A percentile compares a stretch with the other conserved stretches of the same genome.
phyloP scores from a whole-genome alignment of 345 rosid genomes.

The Corchorus olitorius region DNA sequence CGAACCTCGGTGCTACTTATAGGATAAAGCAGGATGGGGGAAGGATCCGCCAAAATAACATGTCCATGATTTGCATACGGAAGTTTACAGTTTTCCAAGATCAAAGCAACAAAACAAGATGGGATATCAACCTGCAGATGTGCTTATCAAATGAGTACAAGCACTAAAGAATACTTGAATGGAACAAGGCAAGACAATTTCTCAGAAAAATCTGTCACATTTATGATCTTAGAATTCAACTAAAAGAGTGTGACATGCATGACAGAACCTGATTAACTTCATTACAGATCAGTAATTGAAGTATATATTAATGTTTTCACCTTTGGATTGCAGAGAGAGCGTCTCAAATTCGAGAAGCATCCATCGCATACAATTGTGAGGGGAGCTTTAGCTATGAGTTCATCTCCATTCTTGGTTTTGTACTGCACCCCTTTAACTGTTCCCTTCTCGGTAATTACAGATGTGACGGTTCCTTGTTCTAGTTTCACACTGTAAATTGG shows the following conservation, averaged over 20 bases:
- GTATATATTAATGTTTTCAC: conserved; percentile 11
- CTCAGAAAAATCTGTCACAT: too few relatives aligned
- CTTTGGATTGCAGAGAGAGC: conserved; percentile 64
- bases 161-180: too few relatives aligned
- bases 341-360: conserved; percentile 63
- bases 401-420: conserved; percentile 21
- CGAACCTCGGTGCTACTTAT: conserved; percentile 40
- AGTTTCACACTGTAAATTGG: conserved; percentile 39
- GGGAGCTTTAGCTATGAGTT: conserved; percentile 43
- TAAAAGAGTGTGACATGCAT: too few relatives aligned
- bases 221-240: too few relatives aligned
- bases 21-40: conserved; percentile 46
- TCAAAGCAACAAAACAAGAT: conserved; percentile 63
- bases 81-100: conserved; percentile 62
- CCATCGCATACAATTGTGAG: conserved; percentile 41
- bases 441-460: too few relatives aligned
- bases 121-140: conserved; percentile 59
- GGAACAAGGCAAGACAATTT: too few relatives aligned
- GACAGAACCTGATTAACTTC: too few relatives aligned
- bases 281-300: too few relatives aligned
- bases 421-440: conserved; percentile 35
- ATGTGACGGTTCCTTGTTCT: too few relatives aligned
- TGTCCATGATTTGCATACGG: conserved; percentile 64
- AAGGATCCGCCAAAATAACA: conserved; percentile 56
- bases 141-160: neutral